Evolutionary conservation across 2,329 filamentous ascomycete species (phyloP), one percentile per base, ranked within the genome.

Genomic region (Anthostomella pinea): DNA sequence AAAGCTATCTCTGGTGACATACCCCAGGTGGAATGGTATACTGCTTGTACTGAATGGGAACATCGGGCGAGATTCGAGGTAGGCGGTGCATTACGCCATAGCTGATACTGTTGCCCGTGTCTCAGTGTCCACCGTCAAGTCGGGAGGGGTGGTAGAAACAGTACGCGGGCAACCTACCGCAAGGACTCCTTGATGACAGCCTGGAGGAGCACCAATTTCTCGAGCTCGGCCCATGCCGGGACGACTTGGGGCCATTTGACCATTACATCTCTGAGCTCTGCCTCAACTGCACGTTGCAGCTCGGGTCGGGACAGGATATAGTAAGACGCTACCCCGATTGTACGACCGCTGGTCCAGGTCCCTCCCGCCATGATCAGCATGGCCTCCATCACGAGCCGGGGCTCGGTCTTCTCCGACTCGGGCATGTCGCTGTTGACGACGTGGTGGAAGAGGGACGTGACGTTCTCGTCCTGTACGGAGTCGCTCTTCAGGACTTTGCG

Each of bases 151-250:
- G 35, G 19, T 35, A 32, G 27, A 26, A n/a, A n/a, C n/a, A n/a
- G n/a, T n/a, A n/a, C n/a, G n/a, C n/a, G 17, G 7, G 21, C 11
- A 18, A 22, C 33, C 27, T 42, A 48, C 48, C 48, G 43, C 15
- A 49, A 24, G 16, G 43, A 30, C 38, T 51, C 48, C 33, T 51
- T 51, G 10, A 51, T 42, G 4, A 49, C 38, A 6, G 41, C 48
- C 25, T 51, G 46, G 15, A 73, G 54, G 34, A 62, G 68, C 1
- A 59, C 58, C 7, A 67, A 46, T 36, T 51, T 45, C 42, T 66
- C 57, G 16, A 66, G 48, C 8, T 53, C 46, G 8, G 31, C 24
- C 38, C 48, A 59, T 26, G 30, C 44, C 20, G 52, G 53, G 6
- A 54, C 27, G 8, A 18, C 24, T 18, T 46, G 40, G 6, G 53